These are phyloP conservation scores for Primulina huaijiensis DNA, from an alignment of 257 asterid genomes.

Conservation along the genomic window DNA sequence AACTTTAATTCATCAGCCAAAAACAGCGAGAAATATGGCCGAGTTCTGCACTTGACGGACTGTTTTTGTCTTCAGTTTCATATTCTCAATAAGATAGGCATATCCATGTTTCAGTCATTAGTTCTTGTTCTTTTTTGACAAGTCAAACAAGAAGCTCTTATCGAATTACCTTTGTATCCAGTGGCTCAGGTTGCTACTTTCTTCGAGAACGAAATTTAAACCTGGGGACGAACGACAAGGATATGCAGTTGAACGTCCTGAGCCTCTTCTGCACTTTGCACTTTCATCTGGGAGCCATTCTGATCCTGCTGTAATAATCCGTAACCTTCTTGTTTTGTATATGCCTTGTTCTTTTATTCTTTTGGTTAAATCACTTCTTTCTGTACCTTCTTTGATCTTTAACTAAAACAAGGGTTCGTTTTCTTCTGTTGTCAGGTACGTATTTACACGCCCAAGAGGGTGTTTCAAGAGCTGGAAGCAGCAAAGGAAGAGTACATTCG, in stretches of 20 bases:
- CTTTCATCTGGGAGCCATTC: constrained; percentile 62
- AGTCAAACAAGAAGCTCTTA: constrained; percentile 22
- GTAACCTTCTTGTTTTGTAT: neutral
- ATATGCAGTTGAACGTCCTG: constrained; percentile 50
- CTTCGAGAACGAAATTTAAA: constrained; percentile 53
- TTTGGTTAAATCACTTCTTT: neutral
- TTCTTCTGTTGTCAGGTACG: constrained; percentile 41
- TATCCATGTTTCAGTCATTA: neutral
- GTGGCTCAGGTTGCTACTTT: constrained; percentile 60
- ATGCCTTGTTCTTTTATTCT: neutral
- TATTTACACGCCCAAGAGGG: constrained; percentile 45
- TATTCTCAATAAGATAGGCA: neutral
- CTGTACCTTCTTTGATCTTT: neutral
- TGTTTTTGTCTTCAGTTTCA: neutral
- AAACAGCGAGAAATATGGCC: neutral
- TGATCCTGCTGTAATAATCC: constrained; percentile 55
- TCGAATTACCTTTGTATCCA: constrained; percentile 31
- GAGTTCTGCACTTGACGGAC: neutral
- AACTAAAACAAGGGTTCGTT: neutral
- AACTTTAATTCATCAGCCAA: neutral
- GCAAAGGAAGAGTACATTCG: constrained; percentile 62
- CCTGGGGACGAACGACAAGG: constrained; percentile 51
- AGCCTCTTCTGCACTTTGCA: constrained; percentile 59
- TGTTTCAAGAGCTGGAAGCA: constrained; percentile 52
- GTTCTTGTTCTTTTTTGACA: neutral